Base-by-base conservation (phyloP, 2,329 filamentous ascomycete species). In the Aspergillus neoniger region DNA sequence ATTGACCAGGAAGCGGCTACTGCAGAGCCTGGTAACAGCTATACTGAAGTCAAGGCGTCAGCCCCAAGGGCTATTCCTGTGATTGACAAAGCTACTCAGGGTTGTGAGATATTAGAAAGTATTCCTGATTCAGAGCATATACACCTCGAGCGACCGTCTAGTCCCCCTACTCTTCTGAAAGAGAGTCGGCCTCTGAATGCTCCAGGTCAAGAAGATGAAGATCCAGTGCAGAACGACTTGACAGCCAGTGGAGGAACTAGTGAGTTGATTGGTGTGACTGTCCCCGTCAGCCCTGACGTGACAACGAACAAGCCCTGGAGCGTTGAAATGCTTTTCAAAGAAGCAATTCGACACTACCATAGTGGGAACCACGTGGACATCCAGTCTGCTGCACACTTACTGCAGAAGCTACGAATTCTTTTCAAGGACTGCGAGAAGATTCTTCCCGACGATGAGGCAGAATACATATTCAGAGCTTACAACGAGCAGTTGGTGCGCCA, bases 391-490 rank as follows among this genome's bases (percentile, higher is more conserved):
- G 76, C 76, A 4, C 77, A 79, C 64, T 60, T 79, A 8, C 73
- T 79, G 4, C 74, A 77, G 25, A 79, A 76, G 58, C 59, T 79
- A 41, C 76, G 77, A 56, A 53, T 73, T 19, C 69, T 79, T 9
- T 78, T 78, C 52, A 64, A 69, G 8, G 72, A 75, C 14, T 74
- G 72, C 50, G 76, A 77, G 41, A 61, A 70, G 23, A 74, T 79
- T 19, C 66, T 79, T 48, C 75, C 76, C 1, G 74, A 73, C 38
- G 69, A 76, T 55, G 83, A 87, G 66, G 77, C 83, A 52, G 84
- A 87, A 68, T 76, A 78, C 49, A 82, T 87, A 44, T 79, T 87
- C 44, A 77, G 81, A 43, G 76, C 81, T 3, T 88, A 88, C 70
- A 84, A 88, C 70, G 80, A 82, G 53, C 83, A 84, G 58, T 76